These are phyloP conservation scores for Phytopythium kandeliae DNA, from an alignment of 352 stramenopile species.

Conservation along the genomic window DNA sequence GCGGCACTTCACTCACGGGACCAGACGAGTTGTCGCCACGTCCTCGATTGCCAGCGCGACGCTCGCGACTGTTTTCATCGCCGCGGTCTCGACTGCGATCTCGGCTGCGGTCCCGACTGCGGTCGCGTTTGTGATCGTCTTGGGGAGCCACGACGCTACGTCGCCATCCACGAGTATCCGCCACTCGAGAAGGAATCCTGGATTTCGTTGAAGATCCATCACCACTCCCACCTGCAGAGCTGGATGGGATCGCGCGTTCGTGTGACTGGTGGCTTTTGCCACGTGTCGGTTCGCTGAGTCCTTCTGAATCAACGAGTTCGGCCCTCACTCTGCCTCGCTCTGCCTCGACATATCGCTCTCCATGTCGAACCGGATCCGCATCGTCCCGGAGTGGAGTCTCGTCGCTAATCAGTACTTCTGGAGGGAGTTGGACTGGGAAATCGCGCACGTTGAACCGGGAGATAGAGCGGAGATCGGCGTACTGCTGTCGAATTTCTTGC, in stretches of 20 bases:
- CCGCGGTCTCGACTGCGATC: background rate
- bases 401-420: background rate
- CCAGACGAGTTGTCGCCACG: background rate
- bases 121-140: too few relatives aligned
- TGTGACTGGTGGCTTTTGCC: background rate
- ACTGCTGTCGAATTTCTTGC: constrained; percentile 17
- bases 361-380: background rate
- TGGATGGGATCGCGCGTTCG: background rate
- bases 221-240: background rate
- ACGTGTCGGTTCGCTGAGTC: background rate
- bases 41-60: background rate
- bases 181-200: background rate
- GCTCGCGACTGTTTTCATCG: background rate
- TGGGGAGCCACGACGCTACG: background rate
- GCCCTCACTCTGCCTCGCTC: background rate
- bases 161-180: background rate
- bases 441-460: background rate
- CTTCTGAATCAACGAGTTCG: background rate
- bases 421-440: background rate
- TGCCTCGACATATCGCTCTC: background rate
- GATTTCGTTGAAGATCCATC: background rate
- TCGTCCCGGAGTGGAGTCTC: background rate
- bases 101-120: background rate
- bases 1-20: background rate
- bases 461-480: constrained; percentile 15